Percentiles rank a stretch among this genome's conserved stretches.
These are phyloP conservation scores for Beauveria australis DNA, from an alignment of 2,329 filamentous ascomycete species.

Conservation along the genomic window DNA sequence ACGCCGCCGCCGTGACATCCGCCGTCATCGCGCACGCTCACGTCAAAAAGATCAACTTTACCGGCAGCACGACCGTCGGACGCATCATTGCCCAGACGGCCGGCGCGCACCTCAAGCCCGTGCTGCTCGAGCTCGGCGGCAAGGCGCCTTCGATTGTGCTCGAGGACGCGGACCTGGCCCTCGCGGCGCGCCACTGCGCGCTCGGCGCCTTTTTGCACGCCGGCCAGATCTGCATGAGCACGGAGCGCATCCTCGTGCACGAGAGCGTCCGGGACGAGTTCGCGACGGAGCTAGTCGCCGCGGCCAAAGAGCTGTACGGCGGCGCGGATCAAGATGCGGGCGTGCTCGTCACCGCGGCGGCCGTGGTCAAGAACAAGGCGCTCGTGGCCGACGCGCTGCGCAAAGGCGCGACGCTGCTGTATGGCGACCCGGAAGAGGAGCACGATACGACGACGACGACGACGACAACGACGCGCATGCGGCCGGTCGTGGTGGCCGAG, in stretches of 20 bases:
- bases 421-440: constrained; percentile 24
- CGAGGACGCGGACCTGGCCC: constrained; percentile 35
- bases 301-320: background rate
- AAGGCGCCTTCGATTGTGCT: constrained; percentile 36
- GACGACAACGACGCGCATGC: constrained; percentile 36
- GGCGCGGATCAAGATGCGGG: background rate
- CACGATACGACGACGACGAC: constrained; percentile 10
- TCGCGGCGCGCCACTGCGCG: constrained; percentile 25
- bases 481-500: constrained; percentile 55
- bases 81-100: constrained; percentile 29
- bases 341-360: background rate
- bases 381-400: constrained; percentile 43
- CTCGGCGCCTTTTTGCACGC: constrained; percentile 16
- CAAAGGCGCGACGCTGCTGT: constrained; percentile 49
- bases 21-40: constrained; percentile 47
- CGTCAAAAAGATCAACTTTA: constrained; percentile 36
- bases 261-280: constrained; percentile 16
- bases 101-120: constrained; percentile 34
- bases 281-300: background rate
- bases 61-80: constrained; percentile 34
- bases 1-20: constrained; percentile 56
- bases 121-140: constrained; percentile 40
- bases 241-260: constrained; percentile 47
- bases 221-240: constrained; percentile 67
- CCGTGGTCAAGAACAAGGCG: constrained; percentile 9